A percentile compares a stretch with the other conserved stretches of the same genome.
Conservation (phyloP, 1,284 basidiomycete genomes). For the Hymenochaete sp. region DNA sequence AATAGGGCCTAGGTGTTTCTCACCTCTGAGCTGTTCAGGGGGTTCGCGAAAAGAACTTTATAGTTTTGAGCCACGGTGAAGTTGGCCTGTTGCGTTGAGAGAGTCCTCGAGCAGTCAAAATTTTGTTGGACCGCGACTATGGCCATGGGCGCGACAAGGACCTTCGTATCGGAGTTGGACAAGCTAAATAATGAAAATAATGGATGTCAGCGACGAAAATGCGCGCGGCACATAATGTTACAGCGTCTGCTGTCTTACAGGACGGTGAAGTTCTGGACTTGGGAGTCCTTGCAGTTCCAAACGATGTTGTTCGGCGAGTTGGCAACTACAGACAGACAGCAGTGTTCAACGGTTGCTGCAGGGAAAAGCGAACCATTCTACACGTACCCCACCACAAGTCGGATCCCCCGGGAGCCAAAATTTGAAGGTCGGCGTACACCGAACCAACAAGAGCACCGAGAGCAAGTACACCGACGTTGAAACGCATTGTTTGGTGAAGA, state of each 20-base stretch:
- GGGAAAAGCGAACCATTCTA: neutral
- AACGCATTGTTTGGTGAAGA: too few relatives aligned
- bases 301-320: constrained; percentile 31
- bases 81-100: constrained; percentile 40
- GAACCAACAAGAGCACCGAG: constrained; percentile 26
- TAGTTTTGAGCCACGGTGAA: constrained; percentile 42
- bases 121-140: constrained; percentile 45
- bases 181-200: constrained; percentile 26
- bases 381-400: constrained; percentile 42
- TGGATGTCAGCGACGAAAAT: neutral
- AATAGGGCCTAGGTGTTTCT: neutral
- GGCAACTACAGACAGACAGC: constrained; percentile 23
- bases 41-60: constrained; percentile 48
- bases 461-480: too few relatives aligned
- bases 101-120: constrained; percentile 49
- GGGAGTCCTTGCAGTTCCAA: constrained; percentile 34
- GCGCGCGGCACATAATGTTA: neutral
- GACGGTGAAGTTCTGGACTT: constrained; percentile 32
- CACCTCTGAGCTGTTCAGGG: constrained; percentile 49
- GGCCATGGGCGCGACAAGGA: constrained; percentile 30
- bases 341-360: neutral
- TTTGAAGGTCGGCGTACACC: constrained; percentile 30
- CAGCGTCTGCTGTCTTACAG: constrained; percentile 27
- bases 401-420: constrained; percentile 31
- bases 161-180: constrained; percentile 30